Conservation (phyloP, 2,329 filamentous ascomycete genomes). For the Sporothrix variecibatus region DNA sequence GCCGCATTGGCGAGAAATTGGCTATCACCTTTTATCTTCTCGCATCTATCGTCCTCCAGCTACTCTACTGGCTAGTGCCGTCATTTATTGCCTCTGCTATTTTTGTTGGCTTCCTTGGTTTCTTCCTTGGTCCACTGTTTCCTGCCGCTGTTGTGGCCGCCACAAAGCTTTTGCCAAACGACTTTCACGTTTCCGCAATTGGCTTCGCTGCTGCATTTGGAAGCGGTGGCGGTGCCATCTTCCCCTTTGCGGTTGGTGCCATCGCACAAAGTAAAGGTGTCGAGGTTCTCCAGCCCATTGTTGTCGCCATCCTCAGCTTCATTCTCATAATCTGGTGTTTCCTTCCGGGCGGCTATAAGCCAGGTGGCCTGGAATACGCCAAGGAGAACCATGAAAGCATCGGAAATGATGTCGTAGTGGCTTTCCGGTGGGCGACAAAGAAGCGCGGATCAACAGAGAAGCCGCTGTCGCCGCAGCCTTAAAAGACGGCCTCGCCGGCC, state of each 20-base stretch:
- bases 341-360: conserved; percentile 38
- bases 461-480: background rate
- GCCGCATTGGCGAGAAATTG: conserved; percentile 69
- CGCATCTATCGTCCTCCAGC: conserved; percentile 62
- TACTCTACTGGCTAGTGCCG: conserved; percentile 81
- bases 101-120: conserved; percentile 71
- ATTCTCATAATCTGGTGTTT: conserved; percentile 50
- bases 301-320: conserved; percentile 50
- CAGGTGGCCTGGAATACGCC: conserved; percentile 46
- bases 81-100: conserved; percentile 73
- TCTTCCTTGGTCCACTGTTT: conserved; percentile 79
- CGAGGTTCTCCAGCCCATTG: conserved; percentile 57
- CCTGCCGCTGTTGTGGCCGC: conserved; percentile 72
- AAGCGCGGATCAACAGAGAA: background rate
- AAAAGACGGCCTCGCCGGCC: background rate
- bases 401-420: conserved; percentile 38
- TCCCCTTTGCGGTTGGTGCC: conserved; percentile 68
- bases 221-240: conserved; percentile 67
- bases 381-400: conserved; percentile 41
- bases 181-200: conserved; percentile 77
- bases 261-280: conserved; percentile 63
- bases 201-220: conserved; percentile 80
- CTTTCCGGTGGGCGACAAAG: conserved; percentile 27
- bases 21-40: conserved; percentile 65
- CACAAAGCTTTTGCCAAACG: conserved; percentile 71